phyloP scores from a whole-genome alignment of 2,329 filamentous ascomycete genomes.

The Trichoderma koningiopsis region DNA sequence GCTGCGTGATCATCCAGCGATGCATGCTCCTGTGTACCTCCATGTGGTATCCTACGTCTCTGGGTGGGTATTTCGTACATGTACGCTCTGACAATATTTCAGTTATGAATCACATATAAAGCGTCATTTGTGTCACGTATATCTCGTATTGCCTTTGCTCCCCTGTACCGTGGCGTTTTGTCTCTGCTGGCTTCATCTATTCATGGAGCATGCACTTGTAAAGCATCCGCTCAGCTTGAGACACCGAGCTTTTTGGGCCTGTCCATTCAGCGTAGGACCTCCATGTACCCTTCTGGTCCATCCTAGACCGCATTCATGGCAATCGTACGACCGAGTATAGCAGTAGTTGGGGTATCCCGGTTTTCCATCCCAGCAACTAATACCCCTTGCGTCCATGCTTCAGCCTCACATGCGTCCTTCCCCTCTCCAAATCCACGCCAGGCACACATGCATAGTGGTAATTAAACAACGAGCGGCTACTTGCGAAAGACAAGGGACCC shows the following conservation, averaged over 20 bases:
- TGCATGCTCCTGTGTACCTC: neutral
- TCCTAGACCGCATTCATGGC: neutral
- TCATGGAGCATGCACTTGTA: neutral
- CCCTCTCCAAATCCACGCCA: neutral
- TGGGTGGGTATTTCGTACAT: neutral
- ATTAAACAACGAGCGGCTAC: neutral
- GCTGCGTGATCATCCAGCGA: neutral
- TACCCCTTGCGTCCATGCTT: neutral
- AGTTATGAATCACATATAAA: neutral
- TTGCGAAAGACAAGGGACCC: neutral
- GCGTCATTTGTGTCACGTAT: neutral
- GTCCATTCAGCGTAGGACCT: neutral
- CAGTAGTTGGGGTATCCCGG: neutral
- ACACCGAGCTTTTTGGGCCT: neutral
- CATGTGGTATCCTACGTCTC: neutral
- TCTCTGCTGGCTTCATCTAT: neutral
- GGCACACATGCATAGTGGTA: neutral
- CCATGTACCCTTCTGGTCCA: neutral
- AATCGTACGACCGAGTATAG: neutral
- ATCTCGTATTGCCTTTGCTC: neutral
- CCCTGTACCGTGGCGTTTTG: neutral
- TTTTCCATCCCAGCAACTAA: neutral
- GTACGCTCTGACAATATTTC: neutral
- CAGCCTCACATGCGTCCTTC: neutral
- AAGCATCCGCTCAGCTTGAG: neutral